These are phyloP conservation scores for Phaseolus coccineus DNA, from an alignment of 331 rosid genomes.

Conservation along the genomic window DNA sequence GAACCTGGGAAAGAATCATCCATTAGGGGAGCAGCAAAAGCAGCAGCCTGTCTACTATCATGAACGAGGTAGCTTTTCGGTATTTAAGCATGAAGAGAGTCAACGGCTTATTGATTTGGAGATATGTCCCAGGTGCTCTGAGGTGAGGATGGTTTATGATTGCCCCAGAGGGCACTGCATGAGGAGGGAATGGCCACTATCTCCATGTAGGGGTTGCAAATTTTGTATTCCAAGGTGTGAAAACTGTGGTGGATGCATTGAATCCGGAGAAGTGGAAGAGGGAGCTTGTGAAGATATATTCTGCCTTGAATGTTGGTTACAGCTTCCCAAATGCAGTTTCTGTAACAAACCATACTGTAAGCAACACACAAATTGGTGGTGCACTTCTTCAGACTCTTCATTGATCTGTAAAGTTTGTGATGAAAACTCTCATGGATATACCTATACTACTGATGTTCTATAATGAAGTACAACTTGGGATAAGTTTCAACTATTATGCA, in stretches of 20 bases:
- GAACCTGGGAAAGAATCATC: conserved; percentile 44
- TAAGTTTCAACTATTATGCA: not conserved
- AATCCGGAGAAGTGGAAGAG: conserved; percentile 61
- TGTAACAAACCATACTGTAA: conserved; percentile 86
- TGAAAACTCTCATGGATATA: conserved; percentile 45
- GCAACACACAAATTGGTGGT: conserved; percentile 55
- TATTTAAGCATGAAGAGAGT: conserved; percentile 30
- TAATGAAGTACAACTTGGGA: conserved; percentile 29
- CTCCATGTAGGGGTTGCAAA: conserved; percentile 64
- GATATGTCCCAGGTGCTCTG: conserved; percentile 70
- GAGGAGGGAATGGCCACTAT: conserved; percentile 41
- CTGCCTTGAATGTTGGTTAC: conserved; percentile 77
- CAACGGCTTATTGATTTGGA: conserved; percentile 58
- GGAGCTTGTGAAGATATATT: conserved; percentile 64
- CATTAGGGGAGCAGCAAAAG: conserved; percentile 42
- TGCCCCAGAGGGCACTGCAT: conserved; percentile 69
- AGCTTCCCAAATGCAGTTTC: conserved; percentile 74
- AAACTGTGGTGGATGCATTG: conserved; percentile 76
- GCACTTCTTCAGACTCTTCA: conserved; percentile 47
- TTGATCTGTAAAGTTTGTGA: conserved; percentile 68
- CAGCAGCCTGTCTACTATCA: conserved; percentile 55
- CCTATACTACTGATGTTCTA: conserved; percentile 41
- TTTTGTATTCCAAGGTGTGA: conserved; percentile 76
- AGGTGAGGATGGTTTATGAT: conserved; percentile 63
- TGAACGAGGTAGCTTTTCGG: conserved; percentile 26